A percentile compares a stretch with the other conserved stretches of the same genome.
phyloP scores from a whole-genome alignment of 345 rosid species.

The Sonneratia caseolaris region DNA sequence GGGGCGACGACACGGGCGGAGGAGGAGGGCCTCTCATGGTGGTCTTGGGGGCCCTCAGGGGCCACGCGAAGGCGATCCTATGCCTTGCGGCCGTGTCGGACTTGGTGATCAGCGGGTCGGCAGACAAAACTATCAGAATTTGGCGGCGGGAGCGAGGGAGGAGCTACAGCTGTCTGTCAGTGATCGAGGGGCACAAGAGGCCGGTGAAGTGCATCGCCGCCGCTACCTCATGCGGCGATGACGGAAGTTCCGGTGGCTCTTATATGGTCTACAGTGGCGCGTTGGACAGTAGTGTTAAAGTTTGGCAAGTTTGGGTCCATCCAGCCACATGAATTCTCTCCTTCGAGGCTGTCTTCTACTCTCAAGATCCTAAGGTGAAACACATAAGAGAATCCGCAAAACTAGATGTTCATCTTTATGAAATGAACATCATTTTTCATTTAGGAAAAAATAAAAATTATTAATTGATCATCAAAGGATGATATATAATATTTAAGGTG shows the following conservation, averaged over 20 bases:
- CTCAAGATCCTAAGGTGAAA: neutral
- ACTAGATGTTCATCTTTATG: too few species aligned
- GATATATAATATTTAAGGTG: too few species aligned
- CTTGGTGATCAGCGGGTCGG: conserved; percentile 63
- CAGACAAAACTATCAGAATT: conserved; percentile 49
- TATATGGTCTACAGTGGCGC: conserved; percentile 57
- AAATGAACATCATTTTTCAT: too few species aligned
- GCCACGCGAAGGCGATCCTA: conserved; percentile 54
- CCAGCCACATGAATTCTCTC: neutral
- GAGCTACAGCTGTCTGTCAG: conserved; percentile 41
- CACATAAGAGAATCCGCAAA: too few species aligned
- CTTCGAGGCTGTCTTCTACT: neutral
- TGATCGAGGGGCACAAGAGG: conserved; percentile 46
- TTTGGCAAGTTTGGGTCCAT: conserved; percentile 25
- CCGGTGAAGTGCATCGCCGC: conserved; percentile 61
- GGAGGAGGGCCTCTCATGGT: conserved; percentile 22
- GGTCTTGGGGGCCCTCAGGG: conserved; percentile 60
- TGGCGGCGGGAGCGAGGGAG: conserved; percentile 43
- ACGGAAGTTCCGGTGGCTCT: conserved; percentile 12
- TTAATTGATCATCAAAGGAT: too few species aligned
- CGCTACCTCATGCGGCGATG: conserved; percentile 12
- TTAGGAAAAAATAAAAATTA: too few species aligned
- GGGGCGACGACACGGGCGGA: conserved; percentile 8
- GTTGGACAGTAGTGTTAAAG: conserved; percentile 50
- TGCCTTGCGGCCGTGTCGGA: conserved; percentile 46